Conservation (phyloP, 2,329 filamentous ascomycete genomes). For the Fusarium illudens region DNA sequence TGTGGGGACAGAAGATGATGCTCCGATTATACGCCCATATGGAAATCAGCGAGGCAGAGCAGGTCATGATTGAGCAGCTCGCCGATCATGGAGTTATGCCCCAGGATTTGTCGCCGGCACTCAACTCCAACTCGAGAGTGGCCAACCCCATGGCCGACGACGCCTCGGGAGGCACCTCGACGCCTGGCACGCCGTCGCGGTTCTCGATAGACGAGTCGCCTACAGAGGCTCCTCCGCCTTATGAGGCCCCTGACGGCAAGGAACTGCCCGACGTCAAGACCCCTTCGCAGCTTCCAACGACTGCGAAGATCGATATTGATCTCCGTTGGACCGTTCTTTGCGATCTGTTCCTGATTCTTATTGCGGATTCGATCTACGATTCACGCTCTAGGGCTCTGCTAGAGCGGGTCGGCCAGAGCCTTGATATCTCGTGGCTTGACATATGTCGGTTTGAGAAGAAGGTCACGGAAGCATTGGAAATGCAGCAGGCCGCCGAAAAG, state of each 20-base stretch:
- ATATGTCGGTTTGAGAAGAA: slow-evolving; percentile 97
- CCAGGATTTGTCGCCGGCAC: slow-evolving; percentile 79
- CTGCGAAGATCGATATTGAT: slow-evolving; percentile 91
- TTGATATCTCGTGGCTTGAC: slow-evolving; percentile 88
- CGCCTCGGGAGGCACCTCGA: slow-evolving; percentile 18
- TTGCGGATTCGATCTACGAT: slow-evolving; percentile 95
- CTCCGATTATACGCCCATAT: slow-evolving; percentile 92
- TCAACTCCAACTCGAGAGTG: slow-evolving; percentile 92
- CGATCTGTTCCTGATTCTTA: slow-evolving; percentile 93
- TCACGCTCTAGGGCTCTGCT: slow-evolving; percentile 84
- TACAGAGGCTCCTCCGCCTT: slow-evolving; percentile 65
- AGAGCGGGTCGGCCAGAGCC: slow-evolving; percentile 80
- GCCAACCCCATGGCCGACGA: slow-evolving; percentile 84
- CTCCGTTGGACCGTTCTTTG: slow-evolving; percentile 96
- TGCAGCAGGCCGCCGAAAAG: slow-evolving; percentile 93
- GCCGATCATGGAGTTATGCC: slow-evolving; percentile 90
- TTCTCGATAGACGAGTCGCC: slow-evolving; percentile 53
- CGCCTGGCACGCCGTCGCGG: slow-evolving; percentile 33
- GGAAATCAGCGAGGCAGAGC: slow-evolving; percentile 91
- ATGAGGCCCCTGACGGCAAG: slow-evolving; percentile 70
- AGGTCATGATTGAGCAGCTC: slow-evolving; percentile 98
- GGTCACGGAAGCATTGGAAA: slow-evolving; percentile 94
- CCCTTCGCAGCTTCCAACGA: slow-evolving; percentile 82
- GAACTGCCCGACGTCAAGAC: slow-evolving; percentile 82
- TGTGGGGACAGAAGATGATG: slow-evolving; percentile 99